A percentile compares a stretch with the other conserved stretches of the same genome.
Evolutionary conservation across 164 flowering plant species (phyloP).

Genomic region (Hamamelis virginiana): DNA sequence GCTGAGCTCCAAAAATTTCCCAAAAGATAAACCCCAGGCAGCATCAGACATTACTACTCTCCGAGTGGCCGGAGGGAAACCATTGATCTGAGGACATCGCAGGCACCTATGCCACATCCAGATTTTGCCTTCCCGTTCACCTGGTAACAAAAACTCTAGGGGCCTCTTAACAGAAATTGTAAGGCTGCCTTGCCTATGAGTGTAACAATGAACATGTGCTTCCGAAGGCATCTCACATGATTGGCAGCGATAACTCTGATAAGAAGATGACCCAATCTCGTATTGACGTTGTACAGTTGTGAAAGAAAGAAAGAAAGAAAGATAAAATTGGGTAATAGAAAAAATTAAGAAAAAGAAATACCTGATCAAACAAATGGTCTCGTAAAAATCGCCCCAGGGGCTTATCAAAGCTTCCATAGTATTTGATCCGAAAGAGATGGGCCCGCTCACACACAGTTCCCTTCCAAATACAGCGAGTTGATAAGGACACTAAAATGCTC

Average conservation of each 20-base stretch:
- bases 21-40: constrained; percentile 99
- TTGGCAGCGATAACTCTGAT: constrained; percentile 66
- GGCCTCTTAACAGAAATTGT: constrained; percentile 91
- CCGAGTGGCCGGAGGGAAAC: constrained; percentile 92
- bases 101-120: constrained; percentile 99
- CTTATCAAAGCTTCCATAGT: constrained; percentile 88
- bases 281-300: neutral
- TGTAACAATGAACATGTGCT: constrained; percentile 98
- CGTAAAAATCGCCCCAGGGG: constrained; percentile 87
- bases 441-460: constrained; percentile 86
- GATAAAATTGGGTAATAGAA: no score
- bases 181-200: constrained; percentile 93
- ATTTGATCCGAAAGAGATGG: constrained; percentile 86
- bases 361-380: constrained; percentile 85
- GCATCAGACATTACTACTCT: constrained; percentile 98
- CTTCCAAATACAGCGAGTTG: constrained; percentile 89
- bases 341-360: constrained; percentile 15
- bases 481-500: constrained; percentile 86
- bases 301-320: neutral
- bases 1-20: constrained; percentile 98
- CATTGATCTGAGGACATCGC: constrained; percentile 69
- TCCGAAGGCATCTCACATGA: constrained; percentile 96
- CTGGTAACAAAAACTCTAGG: constrained; percentile 65
- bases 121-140: constrained; percentile 90
- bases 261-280: constrained; percentile 8